Conservation (phyloP, 306 rosid genomes). For the Inga laurina region DNA sequence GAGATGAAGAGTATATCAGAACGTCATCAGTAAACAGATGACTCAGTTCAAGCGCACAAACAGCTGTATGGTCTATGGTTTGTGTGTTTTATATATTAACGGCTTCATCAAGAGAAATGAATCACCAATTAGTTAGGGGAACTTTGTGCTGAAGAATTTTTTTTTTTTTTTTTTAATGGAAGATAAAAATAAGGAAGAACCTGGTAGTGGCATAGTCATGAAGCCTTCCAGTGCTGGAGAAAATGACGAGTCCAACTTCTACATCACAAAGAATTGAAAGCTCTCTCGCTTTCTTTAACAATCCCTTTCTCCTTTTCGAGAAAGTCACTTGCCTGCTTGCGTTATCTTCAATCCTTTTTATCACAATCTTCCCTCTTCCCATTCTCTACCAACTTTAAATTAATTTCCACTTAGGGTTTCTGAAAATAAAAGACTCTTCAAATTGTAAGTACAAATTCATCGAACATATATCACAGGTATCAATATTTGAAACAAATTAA, state of each 20-base stretch:
- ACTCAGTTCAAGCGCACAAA: background rate
- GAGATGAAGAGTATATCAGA: background rate
- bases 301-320: conserved; percentile 87
- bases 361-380: conserved; percentile 95
- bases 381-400: conserved; percentile 12
- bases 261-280: conserved; percentile 84
- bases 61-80: background rate
- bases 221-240: conserved; percentile 75
- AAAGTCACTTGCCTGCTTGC: conserved; percentile 90
- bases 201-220: conserved; percentile 76
- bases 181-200: conserved; percentile 19
- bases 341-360: conserved; percentile 69
- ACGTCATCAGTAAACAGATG: background rate
- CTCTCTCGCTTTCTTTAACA: conserved; percentile 86
- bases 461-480: background rate
- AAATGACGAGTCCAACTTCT: conserved; percentile 78
- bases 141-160: background rate
- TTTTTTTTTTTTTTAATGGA: too few relatives aligned
- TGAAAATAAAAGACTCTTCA: background rate
- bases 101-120: background rate
- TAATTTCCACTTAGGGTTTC: conserved; percentile 51
- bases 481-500: background rate
- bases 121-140: background rate
- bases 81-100: background rate
- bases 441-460: background rate